A percentile compares a stretch with the other conserved stretches of the same genome.
Evolutionary conservation across 2,329 filamentous ascomycete genomes (phyloP).

Genomic region (Stachybotrys chartarum): DNA sequence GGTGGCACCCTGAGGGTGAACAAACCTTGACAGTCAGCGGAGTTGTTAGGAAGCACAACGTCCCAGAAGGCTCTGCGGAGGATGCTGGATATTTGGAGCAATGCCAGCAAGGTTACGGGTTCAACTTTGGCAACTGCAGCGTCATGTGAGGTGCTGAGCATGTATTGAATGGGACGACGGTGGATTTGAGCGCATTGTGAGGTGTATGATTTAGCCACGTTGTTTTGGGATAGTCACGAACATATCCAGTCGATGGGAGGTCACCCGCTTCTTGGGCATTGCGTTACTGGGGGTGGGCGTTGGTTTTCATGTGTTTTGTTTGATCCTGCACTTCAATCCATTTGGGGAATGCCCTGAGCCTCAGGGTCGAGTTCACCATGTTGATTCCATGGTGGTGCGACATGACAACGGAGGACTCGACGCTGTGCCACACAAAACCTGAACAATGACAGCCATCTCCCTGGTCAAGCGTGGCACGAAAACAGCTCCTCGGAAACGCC

Average conservation of each 20-base stretch:
- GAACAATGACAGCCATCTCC: no score
- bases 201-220: neutral
- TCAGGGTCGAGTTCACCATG: no score
- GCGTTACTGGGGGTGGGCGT: neutral
- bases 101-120: slow-evolving; percentile 42
- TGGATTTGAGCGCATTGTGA: neutral
- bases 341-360: no score
- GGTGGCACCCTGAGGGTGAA: slow-evolving; percentile 88
- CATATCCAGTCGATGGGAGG: neutral
- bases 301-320: neutral
- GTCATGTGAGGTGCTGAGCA: slow-evolving; percentile 38
- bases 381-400: no score
- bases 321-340: neutral
- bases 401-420: no score
- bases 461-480: no score
- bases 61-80: slow-evolving; percentile 52
- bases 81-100: slow-evolving; percentile 75
- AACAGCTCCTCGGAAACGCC: no score
- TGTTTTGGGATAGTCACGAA: neutral
- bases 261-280: neutral
- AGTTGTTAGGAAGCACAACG: slow-evolving; percentile 56
- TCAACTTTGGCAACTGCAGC: slow-evolving; percentile 37
- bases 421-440: no score
- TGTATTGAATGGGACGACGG: neutral
- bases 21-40: slow-evolving; percentile 75